A percentile compares a stretch with the other conserved stretches of the same genome.
Evolutionary conservation across 805 yeast genomes (phyloP).

Genomic region (Yamadazyma olivae): DNA sequence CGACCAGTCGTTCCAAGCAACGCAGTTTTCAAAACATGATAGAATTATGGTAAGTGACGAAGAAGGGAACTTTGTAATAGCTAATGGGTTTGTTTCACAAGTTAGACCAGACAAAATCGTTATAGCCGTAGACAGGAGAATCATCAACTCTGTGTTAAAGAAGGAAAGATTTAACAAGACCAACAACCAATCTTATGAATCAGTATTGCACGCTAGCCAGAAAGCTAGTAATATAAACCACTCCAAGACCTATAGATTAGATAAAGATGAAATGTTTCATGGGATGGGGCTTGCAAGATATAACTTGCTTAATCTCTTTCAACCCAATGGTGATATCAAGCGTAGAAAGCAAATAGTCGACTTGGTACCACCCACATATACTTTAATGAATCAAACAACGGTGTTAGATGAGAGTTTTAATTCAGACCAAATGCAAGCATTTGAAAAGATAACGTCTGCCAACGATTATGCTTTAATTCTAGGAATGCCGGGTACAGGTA

Average conservation of each 20-base stretch:
- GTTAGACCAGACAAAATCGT: conserved; percentile 43
- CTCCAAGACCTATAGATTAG: conserved; percentile 55
- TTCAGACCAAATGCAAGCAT: conserved; percentile 67
- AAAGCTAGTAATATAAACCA: background rate
- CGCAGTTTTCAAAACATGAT: conserved; percentile 59
- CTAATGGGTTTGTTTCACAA: conserved; percentile 54
- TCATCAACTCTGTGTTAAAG: conserved; percentile 42
- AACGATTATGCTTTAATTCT: conserved; percentile 76
- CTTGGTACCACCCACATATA: conserved; percentile 44
- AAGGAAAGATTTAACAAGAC: conserved; percentile 39
- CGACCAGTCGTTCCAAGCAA: conserved; percentile 20
- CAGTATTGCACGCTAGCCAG: conserved; percentile 35
- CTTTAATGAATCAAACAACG: conserved; percentile 7
- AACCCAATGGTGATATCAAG: conserved; percentile 44
- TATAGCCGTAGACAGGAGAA: conserved; percentile 52
- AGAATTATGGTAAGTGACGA: conserved; percentile 77
- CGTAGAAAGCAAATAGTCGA: conserved; percentile 55
- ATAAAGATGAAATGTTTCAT: conserved; percentile 72
- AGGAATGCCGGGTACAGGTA: conserved; percentile 98
- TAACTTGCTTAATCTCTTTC: conserved; percentile 69
- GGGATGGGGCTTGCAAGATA: conserved; percentile 75
- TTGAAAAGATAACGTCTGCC: conserved; percentile 60
- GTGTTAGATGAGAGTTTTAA: conserved; percentile 43
- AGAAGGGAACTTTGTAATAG: conserved; percentile 69
- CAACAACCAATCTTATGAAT: conserved; percentile 48